Conservation (phyloP, 2,329 filamentous ascomycete species). For the Trichothecium sympodiale region DNA sequence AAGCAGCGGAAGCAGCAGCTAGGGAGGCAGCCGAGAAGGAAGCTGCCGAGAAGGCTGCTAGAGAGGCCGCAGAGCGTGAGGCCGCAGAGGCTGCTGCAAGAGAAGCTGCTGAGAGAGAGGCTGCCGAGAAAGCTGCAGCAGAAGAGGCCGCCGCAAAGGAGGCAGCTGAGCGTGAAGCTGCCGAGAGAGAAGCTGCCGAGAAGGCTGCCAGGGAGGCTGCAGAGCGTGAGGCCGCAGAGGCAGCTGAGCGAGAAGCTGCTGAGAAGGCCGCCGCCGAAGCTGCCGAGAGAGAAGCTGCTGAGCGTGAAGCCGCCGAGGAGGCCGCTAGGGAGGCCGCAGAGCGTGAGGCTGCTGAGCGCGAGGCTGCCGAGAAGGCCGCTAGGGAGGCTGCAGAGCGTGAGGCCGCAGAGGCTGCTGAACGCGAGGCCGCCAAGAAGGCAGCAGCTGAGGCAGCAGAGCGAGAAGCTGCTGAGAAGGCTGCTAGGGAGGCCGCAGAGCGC, state of each 20-base stretch:
- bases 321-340: neutral
- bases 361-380: neutral
- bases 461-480: constrained; percentile 4
- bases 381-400: neutral
- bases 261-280: neutral
- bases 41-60: constrained; percentile 5
- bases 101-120: constrained; percentile 3
- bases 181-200: constrained; percentile 1
- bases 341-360: neutral
- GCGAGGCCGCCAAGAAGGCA: constrained; percentile 1
- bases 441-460: constrained; percentile 9
- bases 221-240: constrained; percentile 5
- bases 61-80: constrained; percentile 9
- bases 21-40: constrained; percentile 3
- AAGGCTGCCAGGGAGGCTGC: constrained; percentile 6
- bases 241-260: neutral
- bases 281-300: neutral
- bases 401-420: constrained; percentile 2
- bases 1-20: constrained; percentile 1
- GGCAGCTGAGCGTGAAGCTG: constrained; percentile 1
- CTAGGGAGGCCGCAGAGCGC: constrained; percentile 1
- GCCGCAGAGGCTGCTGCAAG: constrained; percentile 6
- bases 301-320: neutral
- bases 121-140: constrained; percentile 1
- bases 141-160: constrained; percentile 1